phyloP scores from a whole-genome alignment of 1,284 basidiomycete genomes.

The Microstroma glucosiphilum region DNA sequence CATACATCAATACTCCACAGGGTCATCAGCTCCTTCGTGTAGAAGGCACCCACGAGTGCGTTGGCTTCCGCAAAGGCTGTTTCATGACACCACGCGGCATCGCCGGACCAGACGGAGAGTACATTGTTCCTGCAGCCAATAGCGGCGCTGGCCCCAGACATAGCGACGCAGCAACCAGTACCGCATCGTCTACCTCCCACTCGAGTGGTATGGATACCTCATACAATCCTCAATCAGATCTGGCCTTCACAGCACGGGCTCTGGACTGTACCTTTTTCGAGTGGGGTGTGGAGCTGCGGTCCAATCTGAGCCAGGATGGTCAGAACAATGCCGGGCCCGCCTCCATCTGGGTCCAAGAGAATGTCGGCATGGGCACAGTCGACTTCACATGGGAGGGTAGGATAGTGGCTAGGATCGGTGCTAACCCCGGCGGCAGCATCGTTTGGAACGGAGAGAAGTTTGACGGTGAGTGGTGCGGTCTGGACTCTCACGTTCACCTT shows the following conservation, averaged over 20 bases:
- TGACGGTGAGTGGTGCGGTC: not conserved
- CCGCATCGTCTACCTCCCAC: not conserved
- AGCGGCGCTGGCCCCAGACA: no score
- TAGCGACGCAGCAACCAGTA: not conserved
- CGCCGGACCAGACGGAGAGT: not conserved
- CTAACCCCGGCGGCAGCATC: not conserved
- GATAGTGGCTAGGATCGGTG: not conserved
- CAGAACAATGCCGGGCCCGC: not conserved
- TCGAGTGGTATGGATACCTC: not conserved
- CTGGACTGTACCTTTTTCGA: slow-evolving; percentile 1
- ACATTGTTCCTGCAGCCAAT: not conserved
- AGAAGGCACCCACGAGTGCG: slow-evolving; percentile 5
- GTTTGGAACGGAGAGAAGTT: slow-evolving; percentile 1
- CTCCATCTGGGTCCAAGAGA: not conserved
- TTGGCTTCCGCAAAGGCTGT: not conserved
- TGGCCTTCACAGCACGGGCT: slow-evolving; percentile 3
- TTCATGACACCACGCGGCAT: slow-evolving; percentile 1
- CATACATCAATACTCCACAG: not conserved
- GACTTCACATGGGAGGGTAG: slow-evolving; percentile 2
- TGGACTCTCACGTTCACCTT: no score
- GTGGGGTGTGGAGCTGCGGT: not conserved
- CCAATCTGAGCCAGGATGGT: not conserved
- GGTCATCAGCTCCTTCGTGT: not conserved
- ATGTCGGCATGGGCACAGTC: not conserved
- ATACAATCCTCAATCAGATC: not conserved